phyloP scores from a whole-genome alignment of 1,284 basidiomycete genomes.

The Fomitopsis schrenkii region DNA sequence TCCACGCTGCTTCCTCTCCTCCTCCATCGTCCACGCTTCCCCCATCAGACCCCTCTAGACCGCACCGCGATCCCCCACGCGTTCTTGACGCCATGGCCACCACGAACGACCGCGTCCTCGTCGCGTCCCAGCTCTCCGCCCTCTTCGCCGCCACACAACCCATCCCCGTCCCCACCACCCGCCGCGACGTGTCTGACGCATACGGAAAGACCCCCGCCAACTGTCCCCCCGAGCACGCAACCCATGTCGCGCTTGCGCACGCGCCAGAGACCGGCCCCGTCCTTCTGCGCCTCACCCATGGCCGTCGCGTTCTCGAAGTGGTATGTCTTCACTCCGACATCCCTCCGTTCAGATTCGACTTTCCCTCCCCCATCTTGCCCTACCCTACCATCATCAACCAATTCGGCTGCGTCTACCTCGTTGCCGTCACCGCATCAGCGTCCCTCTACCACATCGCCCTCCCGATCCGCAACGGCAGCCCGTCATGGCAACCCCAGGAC shows the following conservation, averaged over 20 bases:
- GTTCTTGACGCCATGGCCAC: neutral
- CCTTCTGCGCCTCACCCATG: slow-evolving; percentile 72
- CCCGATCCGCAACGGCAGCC: slow-evolving; percentile 46
- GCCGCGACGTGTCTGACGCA: slow-evolving; percentile 47
- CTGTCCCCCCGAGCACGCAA: slow-evolving; percentile 71
- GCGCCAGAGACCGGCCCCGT: slow-evolving; percentile 61
- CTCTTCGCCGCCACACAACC: slow-evolving; percentile 51
- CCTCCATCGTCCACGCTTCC: neutral
- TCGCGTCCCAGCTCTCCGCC: slow-evolving; percentile 62
- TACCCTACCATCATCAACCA: slow-evolving; percentile 63
- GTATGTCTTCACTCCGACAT: slow-evolving; percentile 62
- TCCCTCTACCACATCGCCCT: slow-evolving; percentile 78
- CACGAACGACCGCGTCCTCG: slow-evolving; percentile 45
- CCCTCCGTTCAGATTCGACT: slow-evolving; percentile 70
- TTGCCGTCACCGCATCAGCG: slow-evolving; percentile 65
- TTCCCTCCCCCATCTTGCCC: slow-evolving; percentile 69
- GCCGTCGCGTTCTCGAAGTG: slow-evolving; percentile 74
- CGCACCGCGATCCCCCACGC: slow-evolving; percentile 4
- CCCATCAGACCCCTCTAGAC: neutral
- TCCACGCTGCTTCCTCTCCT: neutral
- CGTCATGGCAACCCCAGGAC: slow-evolving; percentile 53
- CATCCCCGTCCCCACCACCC: slow-evolving; percentile 51
- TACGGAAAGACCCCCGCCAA: slow-evolving; percentile 41
- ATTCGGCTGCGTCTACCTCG: slow-evolving; percentile 61
- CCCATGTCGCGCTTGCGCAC: slow-evolving; percentile 44